Base-by-base conservation (phyloP, 768 basidiomycete species). In the Pleurotus cornucopiae region DNA sequence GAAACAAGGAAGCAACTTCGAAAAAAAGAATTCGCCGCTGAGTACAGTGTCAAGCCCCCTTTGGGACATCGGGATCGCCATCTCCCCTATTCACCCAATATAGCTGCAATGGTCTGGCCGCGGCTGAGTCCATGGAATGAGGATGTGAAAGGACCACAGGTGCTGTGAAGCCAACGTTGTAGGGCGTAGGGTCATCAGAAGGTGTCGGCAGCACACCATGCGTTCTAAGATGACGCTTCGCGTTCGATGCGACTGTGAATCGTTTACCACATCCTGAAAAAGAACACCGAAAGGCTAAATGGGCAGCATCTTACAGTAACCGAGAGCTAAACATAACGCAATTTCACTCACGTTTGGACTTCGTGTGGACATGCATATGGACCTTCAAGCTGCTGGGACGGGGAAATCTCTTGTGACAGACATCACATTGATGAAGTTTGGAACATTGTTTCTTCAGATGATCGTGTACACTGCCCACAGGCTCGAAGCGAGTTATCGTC, bases 241-340 rank as follows among this genome's bases (percentile, higher is more conserved):
- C 88, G 62, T 92, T 92, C 7, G 89, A 91, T 11, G 87, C 82
- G 14, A 91, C 89, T n/a, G 86, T 83, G 63, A 91, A 92, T 4
- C 75, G 77, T 64, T 86, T 85, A 26, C 71, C 68, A 65, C 90
- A 92, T 37, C 76, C 75, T n/a, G 78, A 72, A 49, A 84, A 82
- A 0, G 71, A 76, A 63, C 89, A 92, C 5, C 67, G 57, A 56
- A 70, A 80, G 6, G 80, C 80, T 81, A 59, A 44, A 39, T 20
- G 7, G 7, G 30, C 30, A 11, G 30, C 7, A 34, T 34, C 30
- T 34, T 34, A 34, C 30, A 11, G 30, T 1, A 34, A 34, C 30
- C 30, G 30, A 11, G 30, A 34, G 30, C 30, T 34, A 34, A 43
- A 43, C 26, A 37, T 13, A 18, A 41, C 78, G 30, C 30, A 11